A percentile compares a stretch with the other conserved stretches of the same genome.
These are phyloP conservation scores for Obelidium mucronatum DNA, from an alignment of 192 early-diverging fungal genomes.

Conservation along the genomic window DNA sequence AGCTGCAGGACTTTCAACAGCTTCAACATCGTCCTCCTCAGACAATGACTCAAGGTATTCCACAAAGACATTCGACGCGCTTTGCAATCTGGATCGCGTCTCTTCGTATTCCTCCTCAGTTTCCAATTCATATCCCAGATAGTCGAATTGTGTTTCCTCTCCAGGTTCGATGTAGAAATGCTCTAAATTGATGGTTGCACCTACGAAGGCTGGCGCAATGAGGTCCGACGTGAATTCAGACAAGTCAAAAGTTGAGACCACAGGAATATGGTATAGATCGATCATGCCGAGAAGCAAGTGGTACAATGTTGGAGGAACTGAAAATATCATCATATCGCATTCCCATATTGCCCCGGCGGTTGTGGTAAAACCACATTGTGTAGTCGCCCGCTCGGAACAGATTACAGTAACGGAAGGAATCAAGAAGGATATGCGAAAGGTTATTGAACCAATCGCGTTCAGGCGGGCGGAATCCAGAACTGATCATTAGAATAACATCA, in stretches of 20 bases:
- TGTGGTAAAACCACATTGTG: background rate
- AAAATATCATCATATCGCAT: background rate
- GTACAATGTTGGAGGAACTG: background rate
- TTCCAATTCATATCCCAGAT: too few species aligned
- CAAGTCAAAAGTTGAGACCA: background rate
- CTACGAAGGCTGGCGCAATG: too few species aligned
- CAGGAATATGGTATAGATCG: background rate
- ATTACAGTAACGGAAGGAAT: background rate
- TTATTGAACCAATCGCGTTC: background rate
- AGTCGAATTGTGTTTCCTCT: too few species aligned
- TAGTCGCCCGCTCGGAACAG: background rate
- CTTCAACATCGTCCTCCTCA: too few species aligned
- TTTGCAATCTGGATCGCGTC: too few species aligned
- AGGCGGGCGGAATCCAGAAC: background rate
- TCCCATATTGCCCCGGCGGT: background rate
- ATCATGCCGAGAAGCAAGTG: background rate
- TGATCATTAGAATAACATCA: background rate
- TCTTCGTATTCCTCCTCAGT: too few species aligned
- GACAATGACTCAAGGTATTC: too few species aligned
- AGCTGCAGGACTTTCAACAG: too few species aligned
- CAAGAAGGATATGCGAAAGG: background rate
- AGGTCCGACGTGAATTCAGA: background rate
- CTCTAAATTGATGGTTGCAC: too few species aligned
- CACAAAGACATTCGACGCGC: too few species aligned
- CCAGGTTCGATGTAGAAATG: too few species aligned